Conservation (phyloP, 2,329 filamentous ascomycete genomes). For the Sarocladium oryzae region DNA sequence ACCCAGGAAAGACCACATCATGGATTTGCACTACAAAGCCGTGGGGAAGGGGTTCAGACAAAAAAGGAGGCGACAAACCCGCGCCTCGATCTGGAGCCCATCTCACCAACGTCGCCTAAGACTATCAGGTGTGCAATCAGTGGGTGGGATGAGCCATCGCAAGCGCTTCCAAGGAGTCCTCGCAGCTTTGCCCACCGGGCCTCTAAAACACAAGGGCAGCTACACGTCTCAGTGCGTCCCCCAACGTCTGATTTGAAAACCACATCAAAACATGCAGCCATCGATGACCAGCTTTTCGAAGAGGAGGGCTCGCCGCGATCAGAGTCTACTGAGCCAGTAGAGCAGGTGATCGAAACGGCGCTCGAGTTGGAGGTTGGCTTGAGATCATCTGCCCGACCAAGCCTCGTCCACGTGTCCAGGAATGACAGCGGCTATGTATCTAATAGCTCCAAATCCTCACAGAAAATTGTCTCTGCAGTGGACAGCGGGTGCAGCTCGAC, state of each 20-base stretch:
- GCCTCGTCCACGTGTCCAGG: slow-evolving; percentile 20
- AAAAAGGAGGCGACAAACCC: not conserved
- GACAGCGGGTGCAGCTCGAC: slow-evolving; percentile 59
- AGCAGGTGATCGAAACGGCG: slow-evolving; percentile 36
- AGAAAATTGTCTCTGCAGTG: slow-evolving; percentile 45
- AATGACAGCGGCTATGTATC: slow-evolving; percentile 45
- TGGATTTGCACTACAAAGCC: not conserved
- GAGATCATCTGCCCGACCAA: slow-evolving; percentile 29
- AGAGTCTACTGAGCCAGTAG: slow-evolving; percentile 25
- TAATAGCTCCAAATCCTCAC: slow-evolving; percentile 35
- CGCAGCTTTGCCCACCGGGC: not conserved
- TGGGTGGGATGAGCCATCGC: not conserved
- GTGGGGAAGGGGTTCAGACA: not conserved
- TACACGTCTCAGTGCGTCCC: slow-evolving; percentile 12
- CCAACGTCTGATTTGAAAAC: slow-evolving; percentile 30
- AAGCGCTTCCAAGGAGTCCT: not conserved
- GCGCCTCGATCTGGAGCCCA: not conserved
- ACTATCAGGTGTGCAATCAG: not conserved
- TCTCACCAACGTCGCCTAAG: not conserved
- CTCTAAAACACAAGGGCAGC: not conserved
- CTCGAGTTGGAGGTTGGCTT: slow-evolving; percentile 13
- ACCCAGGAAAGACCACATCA: not conserved
- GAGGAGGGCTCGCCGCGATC: slow-evolving; percentile 20
- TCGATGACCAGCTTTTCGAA: slow-evolving; percentile 43
- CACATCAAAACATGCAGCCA: slow-evolving; percentile 41